Conservation (phyloP, 441 rosid genomes). For the Viola pubescens region DNA sequence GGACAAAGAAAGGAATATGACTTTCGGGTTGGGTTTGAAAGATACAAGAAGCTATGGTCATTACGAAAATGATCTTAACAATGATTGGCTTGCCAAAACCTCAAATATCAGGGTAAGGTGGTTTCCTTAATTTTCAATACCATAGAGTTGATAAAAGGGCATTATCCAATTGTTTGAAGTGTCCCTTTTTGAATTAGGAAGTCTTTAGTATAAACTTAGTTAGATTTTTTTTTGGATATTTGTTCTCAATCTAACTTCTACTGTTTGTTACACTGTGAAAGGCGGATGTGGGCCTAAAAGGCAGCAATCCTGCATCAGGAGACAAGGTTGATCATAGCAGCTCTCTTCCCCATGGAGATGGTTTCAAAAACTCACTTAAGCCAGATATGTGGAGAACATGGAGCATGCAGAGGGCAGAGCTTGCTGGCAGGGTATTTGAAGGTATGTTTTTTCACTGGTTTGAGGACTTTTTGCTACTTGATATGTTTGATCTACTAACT, state of each 20-base stretch:
- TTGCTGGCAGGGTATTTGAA: slow-evolving; percentile 49
- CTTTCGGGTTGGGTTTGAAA: slow-evolving; percentile 46
- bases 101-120: slow-evolving; percentile 40
- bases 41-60: slow-evolving; percentile 30
- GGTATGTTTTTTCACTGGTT: slow-evolving; percentile 32
- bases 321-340: slow-evolving; percentile 19
- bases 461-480: slow-evolving; percentile 8
- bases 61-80: slow-evolving; percentile 17
- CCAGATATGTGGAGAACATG: slow-evolving; percentile 63
- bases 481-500: slow-evolving; percentile 11
- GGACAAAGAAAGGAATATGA: slow-evolving; percentile 70
- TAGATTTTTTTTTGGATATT: neutral
- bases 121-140: slow-evolving; percentile 4
- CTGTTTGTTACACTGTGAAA: slow-evolving; percentile 39
- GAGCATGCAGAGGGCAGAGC: slow-evolving; percentile 64
- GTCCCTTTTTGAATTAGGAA: neutral
- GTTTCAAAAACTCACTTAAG: slow-evolving; percentile 27
- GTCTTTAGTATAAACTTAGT: too few relatives aligned
- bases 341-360: slow-evolving; percentile 24
- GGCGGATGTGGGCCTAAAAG: slow-evolving; percentile 48
- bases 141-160: neutral
- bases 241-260: slow-evolving; percentile 19
- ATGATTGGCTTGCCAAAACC: slow-evolving; percentile 32
- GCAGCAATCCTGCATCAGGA: slow-evolving; percentile 20
- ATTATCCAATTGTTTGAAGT: neutral